Conservation (phyloP, 306 rosid species). For the Corylus avellana region DNA sequence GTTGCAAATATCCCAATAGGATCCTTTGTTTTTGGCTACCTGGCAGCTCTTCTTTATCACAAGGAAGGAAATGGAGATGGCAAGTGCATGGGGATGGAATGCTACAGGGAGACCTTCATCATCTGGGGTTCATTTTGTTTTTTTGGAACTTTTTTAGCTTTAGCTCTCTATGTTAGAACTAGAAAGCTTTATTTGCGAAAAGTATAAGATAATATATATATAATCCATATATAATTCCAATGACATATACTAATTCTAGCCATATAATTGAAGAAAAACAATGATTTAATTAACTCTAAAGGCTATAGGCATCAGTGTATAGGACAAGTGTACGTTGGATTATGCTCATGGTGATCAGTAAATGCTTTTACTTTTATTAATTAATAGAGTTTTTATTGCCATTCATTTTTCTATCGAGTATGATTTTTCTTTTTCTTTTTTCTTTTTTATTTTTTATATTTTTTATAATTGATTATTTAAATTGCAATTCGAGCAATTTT, state of each 20-base stretch:
- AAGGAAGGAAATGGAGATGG: conserved; percentile 41
- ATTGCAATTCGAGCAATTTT: too few species aligned
- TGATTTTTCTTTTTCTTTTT: too few species aligned
- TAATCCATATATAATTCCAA: too few species aligned
- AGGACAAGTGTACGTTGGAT: neutral
- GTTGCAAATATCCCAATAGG: conserved; percentile 85
- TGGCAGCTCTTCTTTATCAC: conserved; percentile 57
- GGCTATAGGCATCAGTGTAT: too few species aligned
- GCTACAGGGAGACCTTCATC: conserved; percentile 58
- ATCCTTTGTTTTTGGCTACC: conserved; percentile 58
- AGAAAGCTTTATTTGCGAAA: conserved; percentile 55
- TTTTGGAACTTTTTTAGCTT: conserved; percentile 57
- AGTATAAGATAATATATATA: neutral
- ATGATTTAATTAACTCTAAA: too few species aligned
- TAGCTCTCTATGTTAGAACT: conserved; percentile 52
- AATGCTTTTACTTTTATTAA: too few species aligned
- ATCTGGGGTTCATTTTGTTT: conserved; percentile 69
- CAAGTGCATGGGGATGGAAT: conserved; percentile 70
- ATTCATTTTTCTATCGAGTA: neutral
- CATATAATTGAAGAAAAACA: neutral
- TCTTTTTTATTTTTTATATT: too few species aligned
- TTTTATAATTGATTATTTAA: too few species aligned
- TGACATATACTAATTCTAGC: too few species aligned
- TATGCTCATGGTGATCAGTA: too few species aligned
- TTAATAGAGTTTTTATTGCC: neutral